A percentile compares a stretch with the other conserved stretches of the same genome.
These are phyloP conservation scores for Coniferiporia weirii DNA, from an alignment of 1,284 basidiomycete genomes.

Conservation along the genomic window DNA sequence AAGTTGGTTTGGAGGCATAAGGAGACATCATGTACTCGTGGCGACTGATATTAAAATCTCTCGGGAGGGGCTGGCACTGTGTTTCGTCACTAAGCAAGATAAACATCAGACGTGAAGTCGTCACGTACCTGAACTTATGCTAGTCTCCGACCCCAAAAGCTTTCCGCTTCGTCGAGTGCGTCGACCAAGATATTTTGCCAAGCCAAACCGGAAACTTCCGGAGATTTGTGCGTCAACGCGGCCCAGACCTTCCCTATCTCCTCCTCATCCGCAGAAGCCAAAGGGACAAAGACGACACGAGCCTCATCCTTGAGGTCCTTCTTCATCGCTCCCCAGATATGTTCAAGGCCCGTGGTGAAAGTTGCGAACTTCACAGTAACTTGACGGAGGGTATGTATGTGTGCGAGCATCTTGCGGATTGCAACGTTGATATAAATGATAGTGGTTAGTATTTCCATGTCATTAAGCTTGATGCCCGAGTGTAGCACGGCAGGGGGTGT, in stretches of 20 bases:
- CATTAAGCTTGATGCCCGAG: not conserved
- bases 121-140: not conserved
- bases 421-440: not conserved
- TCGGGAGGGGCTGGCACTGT: too few species aligned
- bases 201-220: not conserved
- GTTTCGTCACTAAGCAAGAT: too few species aligned
- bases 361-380: not conserved
- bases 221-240: not conserved
- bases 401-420: not conserved
- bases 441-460: not conserved
- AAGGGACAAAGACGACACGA: not conserved
- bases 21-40: too few species aligned
- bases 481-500: slow-evolving; percentile 1
- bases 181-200: not conserved
- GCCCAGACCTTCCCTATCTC: not conserved
- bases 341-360: too few species aligned
- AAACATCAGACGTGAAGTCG: too few species aligned
- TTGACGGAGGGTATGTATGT: not conserved
- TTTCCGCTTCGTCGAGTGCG: not conserved
- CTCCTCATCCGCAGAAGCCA: not conserved
- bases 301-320: not conserved
- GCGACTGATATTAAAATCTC: too few species aligned
- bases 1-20: too few species aligned
- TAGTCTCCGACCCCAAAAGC: not conserved
- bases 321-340: too few species aligned